phyloP scores from a whole-genome alignment of 305 asterid species.

The Fraxinus ornus region DNA sequence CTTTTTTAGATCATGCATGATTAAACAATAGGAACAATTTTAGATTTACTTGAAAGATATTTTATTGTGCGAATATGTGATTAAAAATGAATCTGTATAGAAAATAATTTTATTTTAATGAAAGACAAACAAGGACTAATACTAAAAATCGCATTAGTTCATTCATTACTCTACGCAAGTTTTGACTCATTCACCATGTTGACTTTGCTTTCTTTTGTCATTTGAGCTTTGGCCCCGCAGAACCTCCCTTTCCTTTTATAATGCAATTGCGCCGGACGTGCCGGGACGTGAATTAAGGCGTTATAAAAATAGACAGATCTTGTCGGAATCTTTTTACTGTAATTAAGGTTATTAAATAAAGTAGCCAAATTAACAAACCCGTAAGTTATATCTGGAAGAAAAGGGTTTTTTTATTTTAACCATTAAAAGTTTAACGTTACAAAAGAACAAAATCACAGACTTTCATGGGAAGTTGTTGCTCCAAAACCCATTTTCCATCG shows the following conservation, averaged over 20 bases:
- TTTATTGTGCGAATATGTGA: too few species aligned
- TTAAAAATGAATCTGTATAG: too few species aligned
- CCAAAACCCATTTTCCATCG: background rate
- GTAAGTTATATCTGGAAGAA: background rate
- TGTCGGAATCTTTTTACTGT: background rate
- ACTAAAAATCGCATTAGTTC: background rate
- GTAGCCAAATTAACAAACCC: background rate
- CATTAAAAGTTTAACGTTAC: background rate
- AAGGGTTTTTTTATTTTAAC: background rate
- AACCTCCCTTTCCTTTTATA: background rate
- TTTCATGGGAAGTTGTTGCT: background rate
- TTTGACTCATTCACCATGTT: background rate
- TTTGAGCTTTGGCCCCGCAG: background rate
- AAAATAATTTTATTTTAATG: too few species aligned
- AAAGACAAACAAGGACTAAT: background rate
- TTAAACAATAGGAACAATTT: too few species aligned
- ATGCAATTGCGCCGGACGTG: background rate
- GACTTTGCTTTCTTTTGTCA: background rate
- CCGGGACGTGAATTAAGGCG: background rate
- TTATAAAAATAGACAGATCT: background rate
- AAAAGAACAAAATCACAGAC: background rate
- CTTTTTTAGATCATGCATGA: too few species aligned
- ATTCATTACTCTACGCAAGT: background rate
- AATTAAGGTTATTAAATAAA: background rate
- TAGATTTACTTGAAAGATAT: too few species aligned